These are phyloP conservation scores for Chaetomium strumarium DNA, from an alignment of 2,329 filamentous ascomycete species.

Conservation along the genomic window DNA sequence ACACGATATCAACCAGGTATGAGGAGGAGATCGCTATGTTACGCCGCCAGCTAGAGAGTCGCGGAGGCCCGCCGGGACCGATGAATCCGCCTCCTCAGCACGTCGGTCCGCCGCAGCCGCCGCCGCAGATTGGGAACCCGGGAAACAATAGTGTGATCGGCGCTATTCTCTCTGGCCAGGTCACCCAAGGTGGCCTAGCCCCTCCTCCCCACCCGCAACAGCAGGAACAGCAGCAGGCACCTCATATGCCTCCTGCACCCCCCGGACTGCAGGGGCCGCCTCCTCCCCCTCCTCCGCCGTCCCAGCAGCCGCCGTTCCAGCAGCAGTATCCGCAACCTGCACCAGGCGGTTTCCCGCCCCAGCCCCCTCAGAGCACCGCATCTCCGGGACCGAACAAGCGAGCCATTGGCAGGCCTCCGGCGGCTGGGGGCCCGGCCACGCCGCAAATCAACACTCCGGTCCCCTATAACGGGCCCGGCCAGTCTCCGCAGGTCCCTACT, in stretches of 20 bases:
- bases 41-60: constrained; percentile 77
- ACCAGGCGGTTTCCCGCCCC: constrained; percentile 68
- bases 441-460: constrained; percentile 87
- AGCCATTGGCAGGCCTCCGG: constrained; percentile 59
- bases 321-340: constrained; percentile 57
- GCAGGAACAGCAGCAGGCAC: constrained; percentile 48
- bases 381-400: constrained; percentile 80
- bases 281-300: constrained; percentile 53
- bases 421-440: constrained; percentile 70
- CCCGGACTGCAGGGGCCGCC: constrained; percentile 56
- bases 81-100: constrained; percentile 69
- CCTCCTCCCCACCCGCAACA: constrained; percentile 59
- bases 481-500: constrained; percentile 74
- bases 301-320: constrained; percentile 66
- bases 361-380: constrained; percentile 76
- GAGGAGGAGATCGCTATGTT: constrained; percentile 85
- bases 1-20: constrained; percentile 54
- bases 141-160: constrained; percentile 83
- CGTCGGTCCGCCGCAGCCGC: constrained; percentile 72
- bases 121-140: constrained; percentile 74
- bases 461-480: constrained; percentile 74
- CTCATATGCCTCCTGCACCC: constrained; percentile 67
- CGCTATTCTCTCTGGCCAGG: constrained; percentile 88
- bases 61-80: constrained; percentile 48
- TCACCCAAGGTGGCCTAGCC: constrained; percentile 77